Base-by-base conservation (phyloP, 2,329 filamentous ascomycete species). In the Xylariaceae sp. region DNA sequence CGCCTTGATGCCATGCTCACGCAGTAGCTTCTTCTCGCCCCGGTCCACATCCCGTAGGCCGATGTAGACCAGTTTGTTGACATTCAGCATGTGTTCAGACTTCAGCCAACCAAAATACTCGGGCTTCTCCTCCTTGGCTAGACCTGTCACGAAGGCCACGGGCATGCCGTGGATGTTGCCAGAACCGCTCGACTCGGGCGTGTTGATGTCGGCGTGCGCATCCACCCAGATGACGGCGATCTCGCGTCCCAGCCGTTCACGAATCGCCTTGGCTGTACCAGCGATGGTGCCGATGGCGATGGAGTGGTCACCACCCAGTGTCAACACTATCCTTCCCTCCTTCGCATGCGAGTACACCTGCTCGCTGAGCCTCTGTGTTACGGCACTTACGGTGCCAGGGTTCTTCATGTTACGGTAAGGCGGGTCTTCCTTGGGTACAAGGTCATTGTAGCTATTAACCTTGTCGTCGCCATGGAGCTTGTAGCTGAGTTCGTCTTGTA, bases 131-230 rank as follows among this genome's bases (percentile, higher is more conserved):
- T 92, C 91, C 65, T 79, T 86, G 41, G 93, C 91, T 55, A 99
- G 79, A 0, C 95, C 92, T 0, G 92, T 93, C 65, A 96, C 75
- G 76, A 98, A 99, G 3, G 91, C 87, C 33, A 98, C 90, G 2
- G 95, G 95, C 95, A 99, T 99, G 67, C 95, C 95, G 78, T 99
- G 95, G 62, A 99, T 90, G 77, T 98, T 98, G 29, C 95, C 95
- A 65, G 90, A 95, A 37, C 84, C 90, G 64, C 89, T 94, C 44
- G 86, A 89, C 83, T 98, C 93, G 50, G 94, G 95, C 1, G 91
- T 92, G 79, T 99, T 99, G 81, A 99, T 97, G 75, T 99, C 95
- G 52, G 94, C 89, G 76, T 99, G 95, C 23, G 95, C 95, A 76
- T 99, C 95, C 28, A 99, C 95, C 95, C 95, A 99, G 74, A 99